Conservation (phyloP, 225 moss, liverwort and hornwort species). For the Marchantia polymorpha region DNA sequence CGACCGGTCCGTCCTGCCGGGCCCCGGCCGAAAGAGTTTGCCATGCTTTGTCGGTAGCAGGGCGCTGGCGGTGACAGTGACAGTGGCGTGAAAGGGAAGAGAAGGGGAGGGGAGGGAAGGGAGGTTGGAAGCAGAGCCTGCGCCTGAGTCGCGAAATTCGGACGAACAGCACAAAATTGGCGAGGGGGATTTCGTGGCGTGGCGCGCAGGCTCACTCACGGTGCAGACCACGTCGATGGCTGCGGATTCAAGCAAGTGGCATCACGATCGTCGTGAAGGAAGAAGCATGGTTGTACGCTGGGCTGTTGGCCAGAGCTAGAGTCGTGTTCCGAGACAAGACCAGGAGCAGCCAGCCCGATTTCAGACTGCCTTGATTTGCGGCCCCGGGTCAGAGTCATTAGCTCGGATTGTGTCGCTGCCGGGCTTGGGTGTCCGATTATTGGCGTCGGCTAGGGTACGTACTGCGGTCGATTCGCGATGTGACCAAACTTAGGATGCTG, state of each 20-base stretch:
- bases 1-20: neutral
- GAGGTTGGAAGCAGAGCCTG: neutral
- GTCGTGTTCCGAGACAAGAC: neutral
- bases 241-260: slow-evolving; percentile 6
- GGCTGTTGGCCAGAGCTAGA: neutral
- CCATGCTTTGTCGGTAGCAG: neutral
- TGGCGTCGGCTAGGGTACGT: neutral
- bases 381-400: neutral
- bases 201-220: neutral
- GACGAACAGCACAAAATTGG: neutral
- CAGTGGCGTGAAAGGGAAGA: no score
- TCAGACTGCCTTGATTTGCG: neutral
- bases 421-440: neutral
- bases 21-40: no score
- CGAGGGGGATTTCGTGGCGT: neutral
- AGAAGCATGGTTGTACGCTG: neutral
- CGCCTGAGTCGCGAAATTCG: neutral
- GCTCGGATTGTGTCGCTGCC: neutral
- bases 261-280: neutral
- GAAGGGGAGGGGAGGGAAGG: no score
- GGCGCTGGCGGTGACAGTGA: neutral
- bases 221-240: slow-evolving; percentile 7
- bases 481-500: neutral
- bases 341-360: no score
- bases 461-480: neutral